These are phyloP conservation scores for Suhomyces maxii DNA, from an alignment of 1,139 yeast species.

Conservation along the genomic window DNA sequence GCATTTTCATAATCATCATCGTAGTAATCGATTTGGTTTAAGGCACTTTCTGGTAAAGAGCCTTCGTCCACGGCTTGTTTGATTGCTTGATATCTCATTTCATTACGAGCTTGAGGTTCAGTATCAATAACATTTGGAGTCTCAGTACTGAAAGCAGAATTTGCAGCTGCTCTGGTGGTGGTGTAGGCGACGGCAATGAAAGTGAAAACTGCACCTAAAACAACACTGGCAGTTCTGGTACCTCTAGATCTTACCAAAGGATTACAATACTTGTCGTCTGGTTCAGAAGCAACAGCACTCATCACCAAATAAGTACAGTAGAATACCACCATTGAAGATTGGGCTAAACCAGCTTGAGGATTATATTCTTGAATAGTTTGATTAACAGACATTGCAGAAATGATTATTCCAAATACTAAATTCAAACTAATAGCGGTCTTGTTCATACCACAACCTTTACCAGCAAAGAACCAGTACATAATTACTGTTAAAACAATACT, in stretches of 20 bases:
- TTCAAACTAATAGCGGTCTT: slow-evolving; percentile 83
- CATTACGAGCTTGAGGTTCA: slow-evolving; percentile 62
- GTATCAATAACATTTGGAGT: slow-evolving; percentile 36
- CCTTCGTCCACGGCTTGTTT: slow-evolving; percentile 95
- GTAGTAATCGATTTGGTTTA: slow-evolving; percentile 66
- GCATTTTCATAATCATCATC: slow-evolving; percentile 43
- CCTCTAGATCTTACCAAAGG: slow-evolving; percentile 88
- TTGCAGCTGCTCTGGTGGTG: slow-evolving; percentile 93
- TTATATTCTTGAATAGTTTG: slow-evolving; percentile 88
- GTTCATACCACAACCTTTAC: slow-evolving; percentile 86
- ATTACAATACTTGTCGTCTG: slow-evolving; percentile 89
- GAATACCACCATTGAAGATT: slow-evolving; percentile 91
- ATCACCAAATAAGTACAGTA: slow-evolving; percentile 90
- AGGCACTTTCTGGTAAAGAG: slow-evolving; percentile 88
- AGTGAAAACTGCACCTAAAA: slow-evolving; percentile 90
- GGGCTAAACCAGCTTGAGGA: slow-evolving; percentile 96
- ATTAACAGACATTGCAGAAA: slow-evolving; percentile 72
- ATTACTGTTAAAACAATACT: slow-evolving; percentile 69
- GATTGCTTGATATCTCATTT: slow-evolving; percentile 84
- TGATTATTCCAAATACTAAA: slow-evolving; percentile 59
- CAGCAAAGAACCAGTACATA: slow-evolving; percentile 84
- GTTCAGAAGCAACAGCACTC: slow-evolving; percentile 95
- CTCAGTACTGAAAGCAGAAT: slow-evolving; percentile 52
- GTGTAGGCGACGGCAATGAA: slow-evolving; percentile 95
- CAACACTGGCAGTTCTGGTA: slow-evolving; percentile 84